Evolutionary conservation across 176 grass and related monocot genomes (phyloP).

Genomic region (bread wheat (Triticum aestivum)): IWGSC_CS_RefSeq_v2.1 NC_057806.1:79974345-79974844

Average conservation of each 20-base stretch:
- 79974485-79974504: slow-evolving; percentile 73
- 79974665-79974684: neutral
- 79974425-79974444: slow-evolving; percentile 61
- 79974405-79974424: slow-evolving; percentile 64
- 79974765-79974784: neutral
- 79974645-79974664: slow-evolving; percentile 45
- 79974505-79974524: slow-evolving; percentile 72
- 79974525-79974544: slow-evolving; percentile 31
- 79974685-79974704: neutral
- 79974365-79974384: slow-evolving; percentile 87
- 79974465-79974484: slow-evolving; percentile 77
- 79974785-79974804: too few species aligned
- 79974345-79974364: neutral
- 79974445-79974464: slow-evolving; percentile 53
- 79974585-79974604: slow-evolving; percentile 61
- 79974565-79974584: slow-evolving; percentile 46
- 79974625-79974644: slow-evolving; percentile 58
- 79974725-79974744: neutral
- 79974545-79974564: slow-evolving; percentile 44
- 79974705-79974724: slow-evolving; percentile 8
- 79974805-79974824: neutral
- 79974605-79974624: slow-evolving; percentile 60
- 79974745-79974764: neutral
- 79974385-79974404: slow-evolving; percentile 73
- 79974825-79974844: neutral